Base-by-base conservation (phyloP, 2,329 filamentous ascomycete species). In the Onygenales sp. region DNA sequence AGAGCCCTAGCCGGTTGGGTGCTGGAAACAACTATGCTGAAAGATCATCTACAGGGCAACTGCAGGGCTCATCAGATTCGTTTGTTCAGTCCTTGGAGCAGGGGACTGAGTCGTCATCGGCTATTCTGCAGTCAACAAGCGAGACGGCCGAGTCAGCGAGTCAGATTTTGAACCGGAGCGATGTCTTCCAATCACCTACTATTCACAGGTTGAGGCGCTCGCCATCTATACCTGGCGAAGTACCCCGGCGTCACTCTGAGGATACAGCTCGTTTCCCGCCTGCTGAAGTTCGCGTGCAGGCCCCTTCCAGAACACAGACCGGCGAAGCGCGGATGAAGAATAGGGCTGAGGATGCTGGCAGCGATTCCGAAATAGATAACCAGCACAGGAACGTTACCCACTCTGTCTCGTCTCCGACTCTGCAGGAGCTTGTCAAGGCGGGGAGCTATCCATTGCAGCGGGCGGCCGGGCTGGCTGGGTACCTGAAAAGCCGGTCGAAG, bases 91-190 rank as follows among this genome's bases (percentile, higher is more conserved):
- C 85, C 40, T 62, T 85, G 56, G 88, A 88, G 51, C 87, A 86
- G 44, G 85, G 83, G 0, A 88, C 84, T 4, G 82, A 86, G 53
- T 91, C 21, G 21, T 27, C 87, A 1, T 88, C 83, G 2, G 74
- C 85, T 34, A 77, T 85, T 1, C 77, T 83, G 3, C 87, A 86
- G 3, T 84, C 82, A 0, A 81, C 80, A 52, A 86, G 91, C 42
- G 88, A 91, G 54, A 81, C 77, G n/a, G 77, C 77, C 53, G 84
- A 86, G 47, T 94, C 91, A 3, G 92, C 88, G 2, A 97, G 92
- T 65, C 90, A 95, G 68, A 96, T 97, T 39, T 73, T 98, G 7
- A 81, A 82, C 51, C 83, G 87, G 36, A 96, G 90, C 61, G 88
- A 93, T 61, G 86, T 96, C 7, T 97, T 98, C 63, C 84, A 87